Evolutionary conservation across 2,329 filamentous ascomycete species (phyloP).

Genomic region (Colletotrichum sp.): DNA sequence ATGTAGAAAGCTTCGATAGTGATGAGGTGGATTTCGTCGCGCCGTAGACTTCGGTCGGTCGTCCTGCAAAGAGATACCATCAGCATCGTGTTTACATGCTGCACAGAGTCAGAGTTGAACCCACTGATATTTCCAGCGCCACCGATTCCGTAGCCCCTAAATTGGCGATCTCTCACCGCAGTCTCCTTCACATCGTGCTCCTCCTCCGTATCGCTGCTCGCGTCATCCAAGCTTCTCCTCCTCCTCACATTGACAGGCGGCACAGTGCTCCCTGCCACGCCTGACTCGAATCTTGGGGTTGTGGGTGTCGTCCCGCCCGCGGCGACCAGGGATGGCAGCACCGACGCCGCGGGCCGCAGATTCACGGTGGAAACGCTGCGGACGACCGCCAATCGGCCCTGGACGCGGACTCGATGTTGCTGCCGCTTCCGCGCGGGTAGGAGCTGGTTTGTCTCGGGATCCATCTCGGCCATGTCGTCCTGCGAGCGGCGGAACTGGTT

Average conservation of each 20-base stretch:
- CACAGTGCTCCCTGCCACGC: constrained; percentile 20
- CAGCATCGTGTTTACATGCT: background rate
- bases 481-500: constrained; percentile 9
- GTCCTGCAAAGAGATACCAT: constrained; percentile 15
- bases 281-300: constrained; percentile 22
- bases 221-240: constrained; percentile 26
- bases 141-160: constrained; percentile 44
- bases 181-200: constrained; percentile 31
- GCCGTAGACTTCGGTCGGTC: constrained; percentile 29
- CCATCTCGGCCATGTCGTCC: constrained; percentile 25
- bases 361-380: constrained; percentile 38
- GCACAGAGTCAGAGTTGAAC: constrained; percentile 16
- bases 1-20: background rate
- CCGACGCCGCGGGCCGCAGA: constrained; percentile 16
- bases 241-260: background rate
- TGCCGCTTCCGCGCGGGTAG: constrained; percentile 30
- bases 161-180: constrained; percentile 32
- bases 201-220: constrained; percentile 20
- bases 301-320: background rate
- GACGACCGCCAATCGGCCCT: constrained; percentile 40
- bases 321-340: background rate
- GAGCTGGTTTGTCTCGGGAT: constrained; percentile 35
- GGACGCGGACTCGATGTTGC: constrained; percentile 39
- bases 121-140: constrained; percentile 44
- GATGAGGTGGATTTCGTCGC: constrained; percentile 6